Percentiles rank a stretch among this genome's conserved stretches.
These are phyloP conservation scores for Aspergillus tubingensis DNA, from an alignment of 2,329 filamentous ascomycete genomes.

Conservation along the genomic window DNA sequence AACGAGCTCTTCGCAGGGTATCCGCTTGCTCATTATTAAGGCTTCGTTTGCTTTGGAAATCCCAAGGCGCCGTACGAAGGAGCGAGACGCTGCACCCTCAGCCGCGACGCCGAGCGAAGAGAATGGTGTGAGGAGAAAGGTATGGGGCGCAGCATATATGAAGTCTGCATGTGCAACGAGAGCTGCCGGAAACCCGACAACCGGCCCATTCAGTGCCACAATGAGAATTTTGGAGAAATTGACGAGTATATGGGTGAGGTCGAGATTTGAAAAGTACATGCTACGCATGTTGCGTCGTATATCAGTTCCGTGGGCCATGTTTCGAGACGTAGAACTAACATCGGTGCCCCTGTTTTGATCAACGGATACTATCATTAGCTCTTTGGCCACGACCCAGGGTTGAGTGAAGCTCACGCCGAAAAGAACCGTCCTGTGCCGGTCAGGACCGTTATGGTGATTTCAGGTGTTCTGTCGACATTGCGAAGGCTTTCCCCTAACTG, in stretches of 20 bases:
- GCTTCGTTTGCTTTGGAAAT: slow-evolving; percentile 85
- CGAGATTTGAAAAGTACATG: slow-evolving; percentile 81
- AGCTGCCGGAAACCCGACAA: slow-evolving; percentile 83
- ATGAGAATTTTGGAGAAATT: slow-evolving; percentile 92
- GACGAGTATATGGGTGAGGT: slow-evolving; percentile 87
- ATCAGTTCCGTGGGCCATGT: slow-evolving; percentile 44
- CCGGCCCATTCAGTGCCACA: slow-evolving; percentile 87
- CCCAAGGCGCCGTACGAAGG: slow-evolving; percentile 78
- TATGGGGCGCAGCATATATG: slow-evolving; percentile 77
- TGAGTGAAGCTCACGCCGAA: slow-evolving; percentile 68
- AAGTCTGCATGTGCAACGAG: slow-evolving; percentile 85
- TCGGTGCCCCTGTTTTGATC: slow-evolving; percentile 68
- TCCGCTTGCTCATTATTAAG: slow-evolving; percentile 82
- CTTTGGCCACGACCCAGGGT: not conserved
- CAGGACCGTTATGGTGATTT: slow-evolving; percentile 81
- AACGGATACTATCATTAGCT: not conserved
- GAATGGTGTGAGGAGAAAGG: slow-evolving; percentile 90
- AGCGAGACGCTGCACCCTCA: slow-evolving; percentile 79
- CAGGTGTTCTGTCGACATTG: slow-evolving; percentile 74
- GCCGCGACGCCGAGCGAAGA: slow-evolving; percentile 84
- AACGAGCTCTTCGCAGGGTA: slow-evolving; percentile 72
- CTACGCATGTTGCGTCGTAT: slow-evolving; percentile 63
- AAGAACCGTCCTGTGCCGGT: slow-evolving; percentile 80
- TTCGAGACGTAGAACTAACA: slow-evolving; percentile 59
- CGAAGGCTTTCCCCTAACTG: slow-evolving; percentile 70